phyloP scores from a whole-genome alignment of 768 basidiomycete genomes.

The Paxillus ammoniavirescens region DNA sequence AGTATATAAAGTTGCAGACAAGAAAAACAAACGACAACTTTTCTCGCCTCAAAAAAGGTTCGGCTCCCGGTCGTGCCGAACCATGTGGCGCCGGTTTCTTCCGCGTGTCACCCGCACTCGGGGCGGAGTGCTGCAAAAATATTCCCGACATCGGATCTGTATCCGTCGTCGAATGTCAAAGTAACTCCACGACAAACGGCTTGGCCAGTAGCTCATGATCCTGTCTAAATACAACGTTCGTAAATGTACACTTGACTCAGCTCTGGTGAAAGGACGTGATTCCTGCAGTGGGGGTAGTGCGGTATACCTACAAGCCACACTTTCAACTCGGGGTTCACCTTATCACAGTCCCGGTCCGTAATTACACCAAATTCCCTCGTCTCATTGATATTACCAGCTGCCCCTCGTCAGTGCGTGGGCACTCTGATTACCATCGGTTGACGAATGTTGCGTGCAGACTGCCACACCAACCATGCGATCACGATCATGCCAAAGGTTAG shows the following conservation, averaged over 20 bases:
- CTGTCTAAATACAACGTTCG: not conserved
- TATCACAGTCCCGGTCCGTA: not conserved
- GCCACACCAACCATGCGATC: constrained; percentile 53
- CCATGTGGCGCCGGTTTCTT: constrained; percentile 19
- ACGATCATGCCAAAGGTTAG: constrained; percentile 48
- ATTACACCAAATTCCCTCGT: not conserved
- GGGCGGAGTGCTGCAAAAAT: constrained; percentile 2
- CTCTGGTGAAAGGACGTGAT: not conserved
- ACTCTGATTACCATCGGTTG: constrained; percentile 29
- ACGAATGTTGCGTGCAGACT: constrained; percentile 41
- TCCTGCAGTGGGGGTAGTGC: not conserved
- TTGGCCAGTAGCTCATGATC: not conserved
- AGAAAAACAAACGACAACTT: constrained; percentile 1
- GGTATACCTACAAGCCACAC: not conserved
- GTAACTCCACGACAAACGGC: not conserved
- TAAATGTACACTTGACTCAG: not conserved
- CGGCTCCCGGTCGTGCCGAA: constrained; percentile 22
- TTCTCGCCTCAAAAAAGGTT: constrained; percentile 14
- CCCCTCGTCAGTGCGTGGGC: constrained; percentile 15
- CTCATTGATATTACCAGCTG: not conserved
- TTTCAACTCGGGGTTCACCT: too few relatives aligned
- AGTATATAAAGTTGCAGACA: not conserved
- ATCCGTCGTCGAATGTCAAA: not conserved
- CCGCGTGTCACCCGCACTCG: constrained; percentile 10
- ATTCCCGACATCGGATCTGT: too few relatives aligned